Conservation (phyloP, 2,329 filamentous ascomycete species). For the Celoporthe dispersa region DNA sequence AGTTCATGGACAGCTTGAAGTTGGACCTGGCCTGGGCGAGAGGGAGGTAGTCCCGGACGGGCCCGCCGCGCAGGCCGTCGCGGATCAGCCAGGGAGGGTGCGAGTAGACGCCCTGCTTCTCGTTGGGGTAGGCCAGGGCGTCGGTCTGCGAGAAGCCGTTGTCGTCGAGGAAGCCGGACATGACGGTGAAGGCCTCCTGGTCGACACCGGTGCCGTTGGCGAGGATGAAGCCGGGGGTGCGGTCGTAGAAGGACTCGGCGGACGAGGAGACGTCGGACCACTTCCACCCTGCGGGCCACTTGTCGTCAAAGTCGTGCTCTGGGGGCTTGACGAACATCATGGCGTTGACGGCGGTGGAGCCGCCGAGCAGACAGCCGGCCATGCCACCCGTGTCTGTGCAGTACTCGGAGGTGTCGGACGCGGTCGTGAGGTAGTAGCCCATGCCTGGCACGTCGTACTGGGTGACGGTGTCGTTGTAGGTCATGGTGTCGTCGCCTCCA, state of each 20-base stretch:
- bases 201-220: constrained; percentile 34
- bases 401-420: constrained; percentile 34
- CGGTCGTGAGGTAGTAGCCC: constrained; percentile 34
- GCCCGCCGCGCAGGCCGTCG: constrained; percentile 32
- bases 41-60: constrained; percentile 35
- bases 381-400: constrained; percentile 43
- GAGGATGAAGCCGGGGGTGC: constrained; percentile 35
- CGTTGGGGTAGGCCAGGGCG: constrained; percentile 30
- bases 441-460: constrained; percentile 40
- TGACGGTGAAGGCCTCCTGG: constrained; percentile 28
- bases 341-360: constrained; percentile 42
- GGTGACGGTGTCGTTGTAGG: constrained; percentile 42
- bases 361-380: constrained; percentile 44
- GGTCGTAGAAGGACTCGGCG: constrained; percentile 36
- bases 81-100: constrained; percentile 32
- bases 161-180: constrained; percentile 28
- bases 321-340: constrained; percentile 42
- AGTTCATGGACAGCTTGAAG: constrained; percentile 35
- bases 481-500: constrained; percentile 38
- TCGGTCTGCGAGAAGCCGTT: constrained; percentile 31
- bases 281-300: constrained; percentile 40
- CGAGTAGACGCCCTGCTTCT: constrained; percentile 31
- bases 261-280: constrained; percentile 36
- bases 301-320: constrained; percentile 38
- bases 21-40: constrained; percentile 33